Conservation (phyloP, 805 yeast species). For the Dipodascus geniculatus region DNA sequence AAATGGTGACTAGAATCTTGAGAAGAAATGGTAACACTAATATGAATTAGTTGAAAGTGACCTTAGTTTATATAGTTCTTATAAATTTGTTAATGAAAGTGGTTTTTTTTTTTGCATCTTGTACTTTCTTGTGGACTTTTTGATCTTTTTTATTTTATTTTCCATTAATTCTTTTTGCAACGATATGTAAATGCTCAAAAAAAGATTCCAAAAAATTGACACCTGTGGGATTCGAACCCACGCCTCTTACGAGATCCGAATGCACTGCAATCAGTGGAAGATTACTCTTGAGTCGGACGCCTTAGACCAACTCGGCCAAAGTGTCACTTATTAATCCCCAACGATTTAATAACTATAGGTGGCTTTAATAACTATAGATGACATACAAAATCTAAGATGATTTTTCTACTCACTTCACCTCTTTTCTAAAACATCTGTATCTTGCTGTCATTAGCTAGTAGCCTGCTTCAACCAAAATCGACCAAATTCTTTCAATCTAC, state of each 20-base stretch:
- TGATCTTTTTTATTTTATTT: neutral
- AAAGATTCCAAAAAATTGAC: neutral
- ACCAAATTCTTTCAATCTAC: no score
- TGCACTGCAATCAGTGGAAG: slow-evolving; percentile 1
- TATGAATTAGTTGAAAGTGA: neutral
- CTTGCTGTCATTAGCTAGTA: no score
- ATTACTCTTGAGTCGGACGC: slow-evolving; percentile 2
- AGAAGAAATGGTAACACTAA: neutral
- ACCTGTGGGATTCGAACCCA: slow-evolving; percentile 2
- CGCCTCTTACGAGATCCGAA: slow-evolving; percentile 2
- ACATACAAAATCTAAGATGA: no score
- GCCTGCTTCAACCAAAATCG: no score
- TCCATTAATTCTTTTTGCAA: neutral
- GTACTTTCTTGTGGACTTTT: neutral
- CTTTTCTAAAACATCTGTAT: no score
- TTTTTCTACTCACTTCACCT: no score
- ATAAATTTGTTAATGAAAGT: neutral
- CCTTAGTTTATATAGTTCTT: neutral
- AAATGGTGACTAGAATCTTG: no score
- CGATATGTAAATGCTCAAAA: neutral
- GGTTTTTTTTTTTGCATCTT: neutral
- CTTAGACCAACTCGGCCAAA: slow-evolving; percentile 2
- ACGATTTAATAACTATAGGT: no score
- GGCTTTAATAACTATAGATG: no score
- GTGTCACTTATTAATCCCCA: neutral